phyloP scores from a whole-genome alignment of 2,329 filamentous ascomycete genomes.

The Chaetomium sp. region DNA sequence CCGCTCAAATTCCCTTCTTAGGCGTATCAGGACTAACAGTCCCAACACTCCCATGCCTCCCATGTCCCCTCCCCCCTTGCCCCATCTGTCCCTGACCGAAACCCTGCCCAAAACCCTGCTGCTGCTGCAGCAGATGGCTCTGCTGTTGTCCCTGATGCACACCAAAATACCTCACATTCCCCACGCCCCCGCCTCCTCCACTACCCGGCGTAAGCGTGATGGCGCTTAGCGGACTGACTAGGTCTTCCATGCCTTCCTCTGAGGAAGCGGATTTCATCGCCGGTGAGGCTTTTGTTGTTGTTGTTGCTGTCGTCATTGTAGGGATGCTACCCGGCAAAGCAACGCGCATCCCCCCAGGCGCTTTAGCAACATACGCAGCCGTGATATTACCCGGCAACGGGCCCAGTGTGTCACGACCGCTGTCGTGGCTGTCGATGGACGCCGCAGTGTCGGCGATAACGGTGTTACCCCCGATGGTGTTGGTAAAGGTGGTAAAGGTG shows the following conservation, averaged over 20 bases:
- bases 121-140: no score
- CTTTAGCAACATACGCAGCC: neutral
- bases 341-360: neutral
- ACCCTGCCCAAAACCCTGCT: neutral
- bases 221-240: conserved; percentile 20
- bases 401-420: neutral
- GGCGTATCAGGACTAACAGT: neutral
- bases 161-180: neutral
- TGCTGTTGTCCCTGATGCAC: neutral
- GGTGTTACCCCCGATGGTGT: no score
- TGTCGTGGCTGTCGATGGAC: neutral
- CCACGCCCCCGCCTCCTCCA: neutral
- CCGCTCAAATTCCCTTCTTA: neutral
- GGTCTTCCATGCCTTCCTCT: conserved; percentile 15
- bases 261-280: neutral
- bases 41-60: neutral
- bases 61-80: no score
- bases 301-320: neutral
- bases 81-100: neutral
- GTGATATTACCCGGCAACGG: neutral
- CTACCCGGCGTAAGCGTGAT: conserved; percentile 15
- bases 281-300: neutral
- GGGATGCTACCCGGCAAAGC: conserved; percentile 2
- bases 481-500: no score
- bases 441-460: no score